These are phyloP conservation scores for Fusarium begoniae DNA, from an alignment of 2,329 filamentous ascomycete genomes.

Conservation along the genomic window DNA sequence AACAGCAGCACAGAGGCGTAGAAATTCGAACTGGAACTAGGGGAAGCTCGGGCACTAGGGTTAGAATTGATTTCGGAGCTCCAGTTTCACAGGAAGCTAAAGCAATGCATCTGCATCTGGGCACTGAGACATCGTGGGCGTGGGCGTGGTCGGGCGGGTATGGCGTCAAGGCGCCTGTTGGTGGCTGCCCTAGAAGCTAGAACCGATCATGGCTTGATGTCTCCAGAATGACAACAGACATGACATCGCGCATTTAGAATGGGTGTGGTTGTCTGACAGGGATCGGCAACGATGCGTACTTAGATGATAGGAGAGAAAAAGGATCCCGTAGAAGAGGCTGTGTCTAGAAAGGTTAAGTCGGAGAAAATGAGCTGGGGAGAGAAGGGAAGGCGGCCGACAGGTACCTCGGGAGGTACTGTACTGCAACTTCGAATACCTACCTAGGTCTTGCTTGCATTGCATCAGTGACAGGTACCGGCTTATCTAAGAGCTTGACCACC, in stretches of 20 bases:
- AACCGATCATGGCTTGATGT: constrained; percentile 25
- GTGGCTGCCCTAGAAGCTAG: constrained; percentile 30
- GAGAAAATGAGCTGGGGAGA: not conserved
- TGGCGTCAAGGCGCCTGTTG: constrained; percentile 43
- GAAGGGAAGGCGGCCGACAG: constrained; percentile 23
- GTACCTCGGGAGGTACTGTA: not conserved
- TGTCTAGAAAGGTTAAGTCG: constrained; percentile 1
- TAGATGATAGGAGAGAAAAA: not conserved
- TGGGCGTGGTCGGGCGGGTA: constrained; percentile 27
- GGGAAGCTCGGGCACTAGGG: not conserved
- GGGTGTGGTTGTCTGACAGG: not conserved
- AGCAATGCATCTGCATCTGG: not conserved
- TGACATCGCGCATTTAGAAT: not conserved
- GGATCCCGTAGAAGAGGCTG: constrained; percentile 21
- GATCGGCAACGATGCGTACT: not conserved
- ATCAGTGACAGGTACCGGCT: constrained; percentile 19
- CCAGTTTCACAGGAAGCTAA: not conserved
- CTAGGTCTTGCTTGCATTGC: constrained; percentile 9
- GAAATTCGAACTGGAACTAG: not conserved
- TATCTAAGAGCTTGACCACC: not conserved
- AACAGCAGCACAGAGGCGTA: constrained; percentile 9
- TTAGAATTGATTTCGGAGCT: constrained; percentile 1
- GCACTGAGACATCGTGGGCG: constrained; percentile 1
- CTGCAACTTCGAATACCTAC: not conserved
- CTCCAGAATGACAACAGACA: constrained; percentile 20